Conservation (phyloP, 129 eudicot species). For the Arctium lappa region DNA sequence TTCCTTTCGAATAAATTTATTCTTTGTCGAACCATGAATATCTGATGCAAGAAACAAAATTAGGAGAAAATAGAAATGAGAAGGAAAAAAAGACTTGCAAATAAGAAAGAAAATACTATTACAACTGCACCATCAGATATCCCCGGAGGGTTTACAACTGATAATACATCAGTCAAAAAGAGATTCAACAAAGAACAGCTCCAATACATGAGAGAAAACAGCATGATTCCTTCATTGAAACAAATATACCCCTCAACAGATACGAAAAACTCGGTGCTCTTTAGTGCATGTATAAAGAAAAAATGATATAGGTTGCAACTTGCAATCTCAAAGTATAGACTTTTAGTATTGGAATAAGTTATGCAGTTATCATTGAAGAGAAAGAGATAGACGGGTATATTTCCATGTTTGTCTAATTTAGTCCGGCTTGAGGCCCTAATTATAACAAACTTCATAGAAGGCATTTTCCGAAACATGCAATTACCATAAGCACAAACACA, state of each 20-base stretch:
- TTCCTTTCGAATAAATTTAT: slow-evolving; percentile 29
- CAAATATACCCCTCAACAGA: background rate
- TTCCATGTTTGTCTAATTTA: too few relatives aligned
- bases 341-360: background rate
- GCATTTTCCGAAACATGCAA: background rate
- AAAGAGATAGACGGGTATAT: background rate
- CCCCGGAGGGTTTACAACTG: background rate
- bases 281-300: background rate
- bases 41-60: slow-evolving; percentile 27
- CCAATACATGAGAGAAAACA: background rate
- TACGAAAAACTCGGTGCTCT: background rate
- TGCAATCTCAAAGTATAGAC: background rate
- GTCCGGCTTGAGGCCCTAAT: too few relatives aligned
- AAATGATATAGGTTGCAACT: background rate
- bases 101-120: background rate
- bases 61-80: background rate
- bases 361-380: background rate
- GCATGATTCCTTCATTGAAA: background rate
- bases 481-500: background rate
- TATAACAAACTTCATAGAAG: background rate
- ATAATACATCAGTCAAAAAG: background rate
- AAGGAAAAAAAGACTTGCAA: background rate
- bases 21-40: slow-evolving; percentile 30
- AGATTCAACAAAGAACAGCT: background rate
- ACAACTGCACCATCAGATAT: background rate